phyloP scores from a whole-genome alignment of 371 early-diverging fungal genomes.

The Gilbertella persicaria region DNA sequence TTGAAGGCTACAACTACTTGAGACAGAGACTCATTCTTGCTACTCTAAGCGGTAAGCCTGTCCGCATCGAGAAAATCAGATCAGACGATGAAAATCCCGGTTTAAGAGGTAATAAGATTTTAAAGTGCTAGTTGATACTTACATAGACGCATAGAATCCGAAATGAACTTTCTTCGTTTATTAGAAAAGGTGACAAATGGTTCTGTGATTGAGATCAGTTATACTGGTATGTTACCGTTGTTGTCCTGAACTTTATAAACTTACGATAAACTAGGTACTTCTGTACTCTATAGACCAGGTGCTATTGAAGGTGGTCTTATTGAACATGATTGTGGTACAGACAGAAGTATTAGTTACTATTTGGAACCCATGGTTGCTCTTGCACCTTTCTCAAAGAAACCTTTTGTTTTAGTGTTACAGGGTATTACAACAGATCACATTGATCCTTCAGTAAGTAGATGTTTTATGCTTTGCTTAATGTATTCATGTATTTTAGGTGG shows the following conservation, averaged over 20 bases:
- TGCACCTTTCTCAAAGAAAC: conserved; percentile 90
- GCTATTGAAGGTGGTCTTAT: conserved; percentile 88
- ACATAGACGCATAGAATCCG: conserved; percentile 67
- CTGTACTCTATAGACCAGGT: conserved; percentile 87
- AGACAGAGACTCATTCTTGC: conserved; percentile 91
- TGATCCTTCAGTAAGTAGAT: conserved; percentile 68
- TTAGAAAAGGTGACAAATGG: conserved; percentile 95
- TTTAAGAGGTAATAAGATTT: conserved; percentile 65
- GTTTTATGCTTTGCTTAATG: not conserved
- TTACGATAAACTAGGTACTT: conserved; percentile 83
- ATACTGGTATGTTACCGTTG: conserved; percentile 76
- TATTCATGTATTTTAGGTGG: conserved; percentile 58
- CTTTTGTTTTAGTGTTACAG: conserved; percentile 74
- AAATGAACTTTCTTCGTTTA: conserved; percentile 84
- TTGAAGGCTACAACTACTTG: conserved; percentile 80
- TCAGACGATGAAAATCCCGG: conserved; percentile 88
- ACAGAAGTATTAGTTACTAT: conserved; percentile 89
- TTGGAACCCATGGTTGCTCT: conserved; percentile 89
- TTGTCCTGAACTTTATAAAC: no score
- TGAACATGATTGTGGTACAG: conserved; percentile 78
- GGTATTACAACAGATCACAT: conserved; percentile 94
- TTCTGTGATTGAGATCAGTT: conserved; percentile 85
- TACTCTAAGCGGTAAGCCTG: conserved; percentile 79
- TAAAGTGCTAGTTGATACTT: not conserved
- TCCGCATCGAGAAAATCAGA: conserved; percentile 91